Evolutionary conservation across 306 rosid genomes (phyloP), one percentile per base, ranked within the genome.

Genomic region (Oxytropis ochrocephala): DNA sequence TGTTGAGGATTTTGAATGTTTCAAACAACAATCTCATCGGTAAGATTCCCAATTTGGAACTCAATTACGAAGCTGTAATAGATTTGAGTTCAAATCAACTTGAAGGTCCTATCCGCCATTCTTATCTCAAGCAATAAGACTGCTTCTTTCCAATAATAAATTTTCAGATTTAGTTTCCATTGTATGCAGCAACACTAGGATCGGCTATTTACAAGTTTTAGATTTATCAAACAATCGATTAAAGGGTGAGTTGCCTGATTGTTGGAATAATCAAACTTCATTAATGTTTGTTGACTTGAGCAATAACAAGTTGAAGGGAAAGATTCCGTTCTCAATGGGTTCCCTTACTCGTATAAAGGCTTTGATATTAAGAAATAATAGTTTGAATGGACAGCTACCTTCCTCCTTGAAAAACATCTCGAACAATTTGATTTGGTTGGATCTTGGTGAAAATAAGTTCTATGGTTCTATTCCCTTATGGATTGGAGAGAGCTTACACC

Each of bases 351-450:
- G 7, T 4, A n/a, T 72, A 3, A 1, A n/a, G 8, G 44, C 4
- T 21, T 49, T 72, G 62, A 16, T 53, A 64, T 74, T 74, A 42
- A 65, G 49, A 41, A 74, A 53, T 17, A 63, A 74, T 43, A 74
- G 12, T 41, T 64, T 74, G 6, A 49, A 0, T 43, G 72, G 72
- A 4, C 17, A 63, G 3, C 10, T 74, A 11, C 38, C 65, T 16
- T 74, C 53, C 13, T 73, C 36, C 0, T 30, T 73, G n/a, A 57
- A 12, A 27, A 58, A 59, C 10, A 60, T 61, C 29, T 60, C 60
- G 5, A 12, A 73, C 5, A n/a, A n/a, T n/a, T 58, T 71, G 67
- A 7, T 2, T 1, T 4, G 14, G 32, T 36, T 60, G 17, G 70
- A 35, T 11, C 11, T 72, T 1, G 61, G 62, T 11, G 19, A 48